Evolutionary conservation across 1,284 basidiomycete genomes (phyloP).

Genomic region (Ceratobasidium sp.): DNA sequence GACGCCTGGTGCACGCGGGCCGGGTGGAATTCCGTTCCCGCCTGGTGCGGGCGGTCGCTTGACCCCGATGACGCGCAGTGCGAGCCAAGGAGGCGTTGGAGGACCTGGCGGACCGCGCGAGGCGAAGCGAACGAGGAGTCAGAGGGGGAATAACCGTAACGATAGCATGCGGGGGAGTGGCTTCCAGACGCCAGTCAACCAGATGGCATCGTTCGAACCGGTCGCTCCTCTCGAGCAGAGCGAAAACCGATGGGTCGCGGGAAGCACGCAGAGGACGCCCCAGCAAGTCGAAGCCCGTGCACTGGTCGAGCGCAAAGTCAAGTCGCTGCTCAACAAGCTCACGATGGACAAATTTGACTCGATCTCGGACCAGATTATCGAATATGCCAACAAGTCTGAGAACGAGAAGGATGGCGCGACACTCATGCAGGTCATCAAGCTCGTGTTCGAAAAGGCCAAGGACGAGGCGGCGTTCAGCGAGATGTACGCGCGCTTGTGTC

Average conservation of each 20-base stretch:
- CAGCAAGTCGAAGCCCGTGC: slow-evolving; percentile 61
- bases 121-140: slow-evolving; percentile 68
- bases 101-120: slow-evolving; percentile 63
- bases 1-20: slow-evolving; percentile 53
- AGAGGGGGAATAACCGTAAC: slow-evolving; percentile 63
- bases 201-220: slow-evolving; percentile 59
- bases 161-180: slow-evolving; percentile 53
- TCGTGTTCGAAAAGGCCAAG: slow-evolving; percentile 97
- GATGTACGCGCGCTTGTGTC: slow-evolving; percentile 95
- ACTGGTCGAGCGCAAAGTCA: slow-evolving; percentile 93
- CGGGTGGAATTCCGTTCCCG: slow-evolving; percentile 59
- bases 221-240: slow-evolving; percentile 80
- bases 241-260: slow-evolving; percentile 83
- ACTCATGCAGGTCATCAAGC: slow-evolving; percentile 92
- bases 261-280: slow-evolving; percentile 53
- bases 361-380: slow-evolving; percentile 91
- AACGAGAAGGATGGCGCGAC: slow-evolving; percentile 94
- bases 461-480: slow-evolving; percentile 95
- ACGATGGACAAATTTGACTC: slow-evolving; percentile 97
- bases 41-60: slow-evolving; percentile 56
- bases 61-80: slow-evolving; percentile 73
- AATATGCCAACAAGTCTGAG: slow-evolving; percentile 94
- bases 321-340: slow-evolving; percentile 92
- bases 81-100: slow-evolving; percentile 69
- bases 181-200: slow-evolving; percentile 37